Evolutionary conservation across 179 eudicot genomes (phyloP).

Genomic region (Spergularia azorica): DNA sequence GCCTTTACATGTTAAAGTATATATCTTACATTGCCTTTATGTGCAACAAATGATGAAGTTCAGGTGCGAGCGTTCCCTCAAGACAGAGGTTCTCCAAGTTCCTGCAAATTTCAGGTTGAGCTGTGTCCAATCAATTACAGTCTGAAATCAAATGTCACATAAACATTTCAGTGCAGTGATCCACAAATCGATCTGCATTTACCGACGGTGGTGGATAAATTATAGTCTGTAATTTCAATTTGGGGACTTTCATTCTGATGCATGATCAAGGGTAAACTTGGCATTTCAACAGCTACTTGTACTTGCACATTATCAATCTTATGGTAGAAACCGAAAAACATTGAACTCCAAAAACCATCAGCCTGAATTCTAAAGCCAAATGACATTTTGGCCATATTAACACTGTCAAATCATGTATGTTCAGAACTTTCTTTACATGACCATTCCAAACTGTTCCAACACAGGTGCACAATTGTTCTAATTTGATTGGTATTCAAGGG

Average conservation of each 20-base stretch:
- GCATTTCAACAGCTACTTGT: too few species aligned
- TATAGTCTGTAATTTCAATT: too few species aligned
- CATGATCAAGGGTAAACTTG: neutral
- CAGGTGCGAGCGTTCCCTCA: slow-evolving; percentile 70
- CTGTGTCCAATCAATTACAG: neutral
- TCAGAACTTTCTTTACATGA: too few species aligned
- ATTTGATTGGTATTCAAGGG: too few species aligned
- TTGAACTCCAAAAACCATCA: slow-evolving; percentile 9
- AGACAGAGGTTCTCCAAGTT: slow-evolving; percentile 67
- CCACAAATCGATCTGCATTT: too few species aligned
- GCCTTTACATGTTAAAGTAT: neutral
- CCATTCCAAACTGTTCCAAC: too few species aligned
- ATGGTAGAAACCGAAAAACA: neutral
- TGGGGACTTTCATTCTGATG: neutral
- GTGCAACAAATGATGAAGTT: slow-evolving; percentile 53
- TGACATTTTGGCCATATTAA: too few species aligned
- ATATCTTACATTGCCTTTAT: slow-evolving; percentile 69
- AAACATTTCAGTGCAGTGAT: neutral
- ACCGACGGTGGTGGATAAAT: neutral
- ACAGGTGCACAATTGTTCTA: too few species aligned
- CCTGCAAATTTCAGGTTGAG: slow-evolving; percentile 44
- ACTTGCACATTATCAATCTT: neutral
- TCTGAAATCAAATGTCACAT: slow-evolving; percentile 5
- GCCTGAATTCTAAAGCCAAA: too few species aligned
- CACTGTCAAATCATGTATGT: too few species aligned